Base-by-base conservation (phyloP, 192 early-diverging fungal genomes). In the Coemansia sp. region DNA sequence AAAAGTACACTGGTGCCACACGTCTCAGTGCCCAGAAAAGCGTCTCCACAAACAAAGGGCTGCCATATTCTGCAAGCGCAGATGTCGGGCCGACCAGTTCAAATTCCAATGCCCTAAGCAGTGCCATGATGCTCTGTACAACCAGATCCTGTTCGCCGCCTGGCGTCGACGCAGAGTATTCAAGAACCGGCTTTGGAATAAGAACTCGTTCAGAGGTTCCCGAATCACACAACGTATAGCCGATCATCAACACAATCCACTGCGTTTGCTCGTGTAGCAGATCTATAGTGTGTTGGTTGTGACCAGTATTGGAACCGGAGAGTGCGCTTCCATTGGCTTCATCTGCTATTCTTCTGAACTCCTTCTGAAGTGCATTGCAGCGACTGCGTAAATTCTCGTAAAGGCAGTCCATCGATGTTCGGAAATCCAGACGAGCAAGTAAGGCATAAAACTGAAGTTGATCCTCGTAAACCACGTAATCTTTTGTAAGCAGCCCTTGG, bases 371-470 rank as follows among this genome's bases (percentile, higher is more conserved):
- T 6, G 70, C 78, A 6, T 65, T 54, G 64, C 70, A 76, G 17
- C 73, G 73, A 11, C 74, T 72, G 25, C 63, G 58, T 55, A 81
- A 29, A 31, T 74, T 75, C 50, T 76, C 67, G 57, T 73, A 59
- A 30, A 76, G 42, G 3, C 74, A 59, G 32, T 75, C 70, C 27
- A 76, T 61, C 11, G 78, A 69, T 23, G 67, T 70, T 25, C 61
- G 70, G 4, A 72, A 39, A n/a, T 81, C 78, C 19, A 81, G 64
- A 6, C 78, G 74, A 1, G 78, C 70, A 3, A 81, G 64, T 56
- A 81, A 50, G 2, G 74, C 73, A 61, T 71, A 76, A 27, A 81
- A 81, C 67, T 76, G 78, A 27, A 81, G 74, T 70, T 81, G 78
- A 27, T 81, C 78, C 36, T 81, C 78, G 55, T 81, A 81, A 0